Conservation (phyloP, 768 basidiomycete genomes). For the Mycena capillaripes region DNA sequence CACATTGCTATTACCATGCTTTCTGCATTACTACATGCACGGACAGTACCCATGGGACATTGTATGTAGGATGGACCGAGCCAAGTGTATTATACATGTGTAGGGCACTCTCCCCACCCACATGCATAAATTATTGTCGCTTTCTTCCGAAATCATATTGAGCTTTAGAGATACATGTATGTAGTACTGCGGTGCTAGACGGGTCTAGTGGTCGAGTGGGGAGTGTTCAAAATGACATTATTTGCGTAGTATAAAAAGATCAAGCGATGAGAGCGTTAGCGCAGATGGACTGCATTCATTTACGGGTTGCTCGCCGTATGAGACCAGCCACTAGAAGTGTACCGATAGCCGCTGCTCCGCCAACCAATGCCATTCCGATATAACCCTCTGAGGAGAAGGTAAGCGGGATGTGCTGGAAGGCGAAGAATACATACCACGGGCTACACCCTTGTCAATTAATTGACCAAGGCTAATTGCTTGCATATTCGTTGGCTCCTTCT, state of each 20-base stretch:
- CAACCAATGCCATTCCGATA: conserved; percentile 96
- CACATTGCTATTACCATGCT: conserved; percentile 27
- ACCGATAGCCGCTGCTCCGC: conserved; percentile 90
- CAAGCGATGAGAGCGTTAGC: conserved; percentile 30
- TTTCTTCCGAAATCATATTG: conserved; percentile 26
- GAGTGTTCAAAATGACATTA: conserved; percentile 28
- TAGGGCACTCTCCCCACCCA: conserved; percentile 2
- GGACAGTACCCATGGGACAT: conserved; percentile 7
- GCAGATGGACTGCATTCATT: conserved; percentile 49
- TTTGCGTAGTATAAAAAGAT: conserved; percentile 13
- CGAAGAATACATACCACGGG: conserved; percentile 70
- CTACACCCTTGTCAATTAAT: conserved; percentile 90
- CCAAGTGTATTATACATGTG: conserved; percentile 28
- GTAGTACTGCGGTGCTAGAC: conserved; percentile 21
- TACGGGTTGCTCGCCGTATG: conserved; percentile 85
- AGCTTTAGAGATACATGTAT: conserved; percentile 31
- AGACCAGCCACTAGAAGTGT: conserved; percentile 80
- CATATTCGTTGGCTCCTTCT: conserved; percentile 93
- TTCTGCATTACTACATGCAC: conserved; percentile 13
- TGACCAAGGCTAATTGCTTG: conserved; percentile 89
- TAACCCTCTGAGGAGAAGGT: conserved; percentile 84
- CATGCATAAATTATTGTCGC: conserved; percentile 33
- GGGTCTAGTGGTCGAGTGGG: conserved; percentile 30
- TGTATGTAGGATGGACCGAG: conserved; percentile 29
- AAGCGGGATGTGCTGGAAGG: conserved; percentile 1